Percentiles rank a stretch among this genome's conserved stretches.
Evolutionary conservation across 495 filamentous ascomycete genomes (phyloP).

Genomic region (Penicillium canescens): DNA sequence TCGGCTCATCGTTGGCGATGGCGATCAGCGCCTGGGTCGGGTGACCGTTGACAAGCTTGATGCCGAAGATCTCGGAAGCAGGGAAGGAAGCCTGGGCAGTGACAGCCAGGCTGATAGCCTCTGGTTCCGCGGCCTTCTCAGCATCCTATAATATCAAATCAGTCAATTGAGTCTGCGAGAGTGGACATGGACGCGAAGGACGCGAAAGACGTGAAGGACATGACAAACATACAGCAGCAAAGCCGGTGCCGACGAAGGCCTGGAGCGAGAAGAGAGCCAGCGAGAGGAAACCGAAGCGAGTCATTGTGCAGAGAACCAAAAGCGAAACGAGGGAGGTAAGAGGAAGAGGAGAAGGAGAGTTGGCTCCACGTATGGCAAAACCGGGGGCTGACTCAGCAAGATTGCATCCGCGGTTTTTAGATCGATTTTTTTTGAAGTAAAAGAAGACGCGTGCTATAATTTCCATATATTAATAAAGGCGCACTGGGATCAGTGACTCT

Average conservation of each 20-base stretch:
- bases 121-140: slow-evolving; percentile 49
- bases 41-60: slow-evolving; percentile 92
- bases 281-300: slow-evolving; percentile 68
- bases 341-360: slow-evolving; percentile 13
- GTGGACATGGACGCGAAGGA: not conserved
- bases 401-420: slow-evolving; percentile 8
- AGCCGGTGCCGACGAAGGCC: slow-evolving; percentile 60
- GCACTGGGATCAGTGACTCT: not conserved
- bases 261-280: slow-evolving; percentile 71
- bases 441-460: slow-evolving; percentile 2
- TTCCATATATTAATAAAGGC: slow-evolving; percentile 1
- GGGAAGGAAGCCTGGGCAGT: slow-evolving; percentile 79
- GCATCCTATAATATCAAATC: slow-evolving; percentile 32
- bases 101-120: slow-evolving; percentile 66
- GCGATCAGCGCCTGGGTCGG: slow-evolving; percentile 81
- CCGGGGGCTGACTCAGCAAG: slow-evolving; percentile 6
- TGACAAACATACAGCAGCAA: slow-evolving; percentile 57
- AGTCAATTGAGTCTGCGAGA: slow-evolving; percentile 24
- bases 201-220: slow-evolving; percentile 3
- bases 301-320: slow-evolving; percentile 54
- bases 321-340: slow-evolving; percentile 20
- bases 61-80: slow-evolving; percentile 85
- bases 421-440: slow-evolving; percentile 10
- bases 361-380: slow-evolving; percentile 23
- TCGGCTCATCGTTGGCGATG: slow-evolving; percentile 80